Conservation (phyloP, 2,329 filamentous ascomycete genomes). For the Monilinia fructicola region DNA sequence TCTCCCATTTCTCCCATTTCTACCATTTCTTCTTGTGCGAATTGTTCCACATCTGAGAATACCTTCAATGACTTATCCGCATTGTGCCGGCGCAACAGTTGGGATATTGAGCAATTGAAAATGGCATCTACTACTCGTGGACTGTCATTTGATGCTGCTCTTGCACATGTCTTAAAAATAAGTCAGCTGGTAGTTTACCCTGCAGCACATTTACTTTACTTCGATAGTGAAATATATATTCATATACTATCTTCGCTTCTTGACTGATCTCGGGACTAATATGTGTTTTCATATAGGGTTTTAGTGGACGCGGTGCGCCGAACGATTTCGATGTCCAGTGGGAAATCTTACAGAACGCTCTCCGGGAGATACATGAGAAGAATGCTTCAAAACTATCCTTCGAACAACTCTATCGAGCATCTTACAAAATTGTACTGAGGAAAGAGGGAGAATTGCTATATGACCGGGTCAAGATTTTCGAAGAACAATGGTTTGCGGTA, state of each 20-base stretch:
- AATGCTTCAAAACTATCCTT: constrained; percentile 89
- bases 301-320: constrained; percentile 54
- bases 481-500: constrained; percentile 74
- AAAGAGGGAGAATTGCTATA: constrained; percentile 84
- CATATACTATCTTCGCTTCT: background rate
- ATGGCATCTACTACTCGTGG: background rate
- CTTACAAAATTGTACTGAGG: constrained; percentile 89
- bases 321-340: constrained; percentile 86
- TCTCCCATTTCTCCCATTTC: too few relatives aligned
- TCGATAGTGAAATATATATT: background rate
- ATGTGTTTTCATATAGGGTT: constrained; percentile 46
- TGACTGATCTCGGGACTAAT: constrained; percentile 26
- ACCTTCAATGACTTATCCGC: background rate
- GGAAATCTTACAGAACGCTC: constrained; percentile 71
- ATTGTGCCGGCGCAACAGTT: background rate
- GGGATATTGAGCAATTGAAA: background rate
- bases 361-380: constrained; percentile 86
- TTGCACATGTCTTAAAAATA: constrained; percentile 1
- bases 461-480: constrained; percentile 74
- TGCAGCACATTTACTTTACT: background rate
- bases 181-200: constrained; percentile 18
- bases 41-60: background rate
- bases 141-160: constrained; percentile 3
- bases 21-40: background rate
- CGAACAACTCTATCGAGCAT: constrained; percentile 89